Evolutionary conservation across 2,329 filamentous ascomycete genomes (phyloP).

Genomic region (Leptographium radiaticola): DNA sequence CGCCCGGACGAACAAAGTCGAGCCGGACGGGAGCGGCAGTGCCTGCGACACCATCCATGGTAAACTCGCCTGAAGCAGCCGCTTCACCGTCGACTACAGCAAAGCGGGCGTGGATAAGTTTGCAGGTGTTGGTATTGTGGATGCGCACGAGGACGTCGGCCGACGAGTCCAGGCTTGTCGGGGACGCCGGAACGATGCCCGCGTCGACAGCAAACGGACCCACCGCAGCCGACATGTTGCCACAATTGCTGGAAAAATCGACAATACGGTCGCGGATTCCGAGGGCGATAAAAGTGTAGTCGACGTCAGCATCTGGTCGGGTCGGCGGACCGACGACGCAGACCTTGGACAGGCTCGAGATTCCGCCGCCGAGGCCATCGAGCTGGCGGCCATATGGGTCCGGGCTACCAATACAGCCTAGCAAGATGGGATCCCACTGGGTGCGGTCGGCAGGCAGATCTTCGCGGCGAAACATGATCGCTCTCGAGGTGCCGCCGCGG

Average conservation of each 20-base stretch:
- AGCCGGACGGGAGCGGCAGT: slow-evolving; percentile 22
- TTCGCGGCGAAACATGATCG: slow-evolving; percentile 42
- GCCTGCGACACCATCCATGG: slow-evolving; percentile 27
- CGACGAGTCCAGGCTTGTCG: background rate
- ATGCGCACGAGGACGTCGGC: slow-evolving; percentile 36
- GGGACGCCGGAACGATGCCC: background rate
- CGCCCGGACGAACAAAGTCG: slow-evolving; percentile 25
- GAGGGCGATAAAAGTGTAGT: slow-evolving; percentile 60
- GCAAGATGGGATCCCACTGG: slow-evolving; percentile 41
- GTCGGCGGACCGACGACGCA: slow-evolving; percentile 47
- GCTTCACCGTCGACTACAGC: slow-evolving; percentile 23
- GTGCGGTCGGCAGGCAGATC: slow-evolving; percentile 33
- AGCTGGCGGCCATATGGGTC: slow-evolving; percentile 51
- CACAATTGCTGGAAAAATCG: slow-evolving; percentile 59
- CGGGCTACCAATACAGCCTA: slow-evolving; percentile 45
- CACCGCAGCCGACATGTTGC: slow-evolving; percentile 58
- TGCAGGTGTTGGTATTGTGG: slow-evolving; percentile 59
- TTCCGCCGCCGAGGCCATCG: slow-evolving; percentile 56
- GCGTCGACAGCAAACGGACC: slow-evolving; percentile 42
- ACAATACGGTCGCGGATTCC: slow-evolving; percentile 48
- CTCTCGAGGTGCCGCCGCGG: slow-evolving; percentile 57
- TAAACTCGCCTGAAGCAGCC: slow-evolving; percentile 19
- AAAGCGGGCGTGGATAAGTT: slow-evolving; percentile 30
- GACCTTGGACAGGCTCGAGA: slow-evolving; percentile 58
- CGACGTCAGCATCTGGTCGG: slow-evolving; percentile 40